Conservation (phyloP, 768 basidiomycete genomes). For the Dentipellis sp. region DNA sequence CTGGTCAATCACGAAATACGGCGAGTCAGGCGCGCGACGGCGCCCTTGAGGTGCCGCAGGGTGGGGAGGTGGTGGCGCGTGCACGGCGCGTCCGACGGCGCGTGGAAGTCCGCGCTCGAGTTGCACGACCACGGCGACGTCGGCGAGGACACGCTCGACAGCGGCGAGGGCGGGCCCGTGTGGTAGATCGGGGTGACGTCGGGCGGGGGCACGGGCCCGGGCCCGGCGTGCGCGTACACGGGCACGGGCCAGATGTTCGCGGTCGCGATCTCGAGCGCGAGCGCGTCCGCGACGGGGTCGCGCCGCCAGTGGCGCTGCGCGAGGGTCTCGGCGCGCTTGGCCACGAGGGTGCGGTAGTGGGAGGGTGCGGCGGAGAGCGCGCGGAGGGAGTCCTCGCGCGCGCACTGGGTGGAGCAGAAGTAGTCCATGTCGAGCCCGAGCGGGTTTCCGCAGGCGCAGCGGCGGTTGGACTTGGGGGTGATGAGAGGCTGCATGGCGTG, state of each 20-base stretch:
- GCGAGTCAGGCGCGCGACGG: background rate
- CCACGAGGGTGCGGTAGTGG: background rate
- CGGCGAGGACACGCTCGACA: too few species aligned
- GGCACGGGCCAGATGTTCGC: background rate
- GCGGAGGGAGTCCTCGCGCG: background rate
- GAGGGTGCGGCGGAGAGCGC: background rate
- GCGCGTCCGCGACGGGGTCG: background rate
- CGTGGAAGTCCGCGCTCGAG: too few species aligned
- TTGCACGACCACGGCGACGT: too few species aligned
- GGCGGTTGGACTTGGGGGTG: background rate
- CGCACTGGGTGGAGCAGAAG: background rate
- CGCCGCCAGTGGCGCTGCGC: background rate
- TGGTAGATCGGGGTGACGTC: too few species aligned
- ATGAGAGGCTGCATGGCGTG: background rate
- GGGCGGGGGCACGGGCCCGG: background rate
- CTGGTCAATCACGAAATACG: too few species aligned
- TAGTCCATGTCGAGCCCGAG: background rate
- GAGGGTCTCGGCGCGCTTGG: background rate
- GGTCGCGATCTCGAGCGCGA: background rate
- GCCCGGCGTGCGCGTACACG: background rate
- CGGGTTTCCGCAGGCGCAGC: background rate
- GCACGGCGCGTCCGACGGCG: too few species aligned
- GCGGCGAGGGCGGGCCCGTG: too few species aligned
- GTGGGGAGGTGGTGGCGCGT: background rate
- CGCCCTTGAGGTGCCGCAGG: background rate